Evolutionary conservation across 2,329 filamentous ascomycete genomes (phyloP).

Genomic region (Drechslerella coelobrocha): DNA sequence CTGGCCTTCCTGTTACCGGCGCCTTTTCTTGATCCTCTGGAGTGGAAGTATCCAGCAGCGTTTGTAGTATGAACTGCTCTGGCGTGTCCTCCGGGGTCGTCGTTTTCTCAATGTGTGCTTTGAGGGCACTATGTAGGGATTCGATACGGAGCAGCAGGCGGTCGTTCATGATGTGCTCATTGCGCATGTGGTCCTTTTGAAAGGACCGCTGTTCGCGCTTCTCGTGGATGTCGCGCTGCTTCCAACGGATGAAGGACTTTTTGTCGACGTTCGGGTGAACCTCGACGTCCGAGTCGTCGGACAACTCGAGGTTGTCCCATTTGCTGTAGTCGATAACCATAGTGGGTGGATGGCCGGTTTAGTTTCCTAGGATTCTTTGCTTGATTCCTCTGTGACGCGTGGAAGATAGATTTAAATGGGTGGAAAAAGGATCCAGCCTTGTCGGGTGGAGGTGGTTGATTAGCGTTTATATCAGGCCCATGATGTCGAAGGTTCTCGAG

Average conservation of each 20-base stretch:
- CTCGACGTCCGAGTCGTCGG: constrained; percentile 96
- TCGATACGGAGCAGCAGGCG: constrained; percentile 85
- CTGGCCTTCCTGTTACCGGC: constrained; percentile 25
- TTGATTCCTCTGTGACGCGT: too few species aligned
- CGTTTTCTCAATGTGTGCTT: constrained; percentile 68
- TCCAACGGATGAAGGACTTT: constrained; percentile 95
- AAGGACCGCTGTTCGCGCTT: constrained; percentile 83
- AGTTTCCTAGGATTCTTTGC: neutral
- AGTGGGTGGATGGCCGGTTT: constrained; percentile 49
- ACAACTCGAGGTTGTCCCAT: constrained; percentile 75
- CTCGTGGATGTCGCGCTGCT: constrained; percentile 95
- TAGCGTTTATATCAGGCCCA: too few species aligned
- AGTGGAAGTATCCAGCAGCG: constrained; percentile 72
- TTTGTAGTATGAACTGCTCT: constrained; percentile 85
- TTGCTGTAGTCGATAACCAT: constrained; percentile 60
- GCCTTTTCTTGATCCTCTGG: constrained; percentile 35
- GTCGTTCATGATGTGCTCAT: constrained; percentile 92
- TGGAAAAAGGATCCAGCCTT: too few species aligned
- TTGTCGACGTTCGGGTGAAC: constrained; percentile 99
- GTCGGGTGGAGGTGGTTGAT: too few species aligned
- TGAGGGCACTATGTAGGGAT: constrained; percentile 74
- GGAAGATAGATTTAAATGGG: too few species aligned
- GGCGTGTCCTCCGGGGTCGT: constrained; percentile 70
- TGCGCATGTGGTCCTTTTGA: constrained; percentile 89
- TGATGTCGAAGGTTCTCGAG: too few species aligned